Evolutionary conservation across 805 yeast genomes (phyloP).

Genomic region (Peterozyma xylosa): DNA sequence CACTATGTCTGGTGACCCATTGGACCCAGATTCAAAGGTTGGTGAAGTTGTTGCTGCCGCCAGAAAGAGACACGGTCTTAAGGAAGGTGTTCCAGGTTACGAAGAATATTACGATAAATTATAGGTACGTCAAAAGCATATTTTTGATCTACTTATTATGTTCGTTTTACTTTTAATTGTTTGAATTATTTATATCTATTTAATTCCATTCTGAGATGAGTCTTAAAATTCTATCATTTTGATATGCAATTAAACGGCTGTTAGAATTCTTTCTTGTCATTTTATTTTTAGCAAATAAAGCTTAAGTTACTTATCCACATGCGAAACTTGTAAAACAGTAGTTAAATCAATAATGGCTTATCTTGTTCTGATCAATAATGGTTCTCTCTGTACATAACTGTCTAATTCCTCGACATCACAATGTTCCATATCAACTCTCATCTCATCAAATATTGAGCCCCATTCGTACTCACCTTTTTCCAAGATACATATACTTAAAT

Average conservation of each 20-base stretch:
- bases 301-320: too few relatives aligned
- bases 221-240: neutral
- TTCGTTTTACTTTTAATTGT: neutral
- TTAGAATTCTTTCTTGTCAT: too few relatives aligned
- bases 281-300: too few relatives aligned
- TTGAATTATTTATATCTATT: neutral
- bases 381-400: conserved; percentile 2
- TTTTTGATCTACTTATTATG: neutral
- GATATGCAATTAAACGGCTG: too few relatives aligned
- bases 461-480: conserved; percentile 81
- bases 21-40: conserved; percentile 70
- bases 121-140: conserved; percentile 27
- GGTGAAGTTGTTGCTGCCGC: conserved; percentile 50
- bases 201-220: conserved; percentile 2
- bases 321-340: too few relatives aligned
- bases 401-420: conserved; percentile 3
- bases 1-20: conserved; percentile 83
- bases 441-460: conserved; percentile 55
- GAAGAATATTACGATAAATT: conserved; percentile 97
- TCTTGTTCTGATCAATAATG: conserved; percentile 1
- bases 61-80: conserved; percentile 96
- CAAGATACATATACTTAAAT: conserved; percentile 54
- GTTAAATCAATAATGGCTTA: too few relatives aligned
- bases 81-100: conserved; percentile 97
- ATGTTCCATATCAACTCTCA: conserved; percentile 18